Base-by-base conservation (phyloP, 2,329 filamentous ascomycete species). In the Neurospora sp. region DNA sequence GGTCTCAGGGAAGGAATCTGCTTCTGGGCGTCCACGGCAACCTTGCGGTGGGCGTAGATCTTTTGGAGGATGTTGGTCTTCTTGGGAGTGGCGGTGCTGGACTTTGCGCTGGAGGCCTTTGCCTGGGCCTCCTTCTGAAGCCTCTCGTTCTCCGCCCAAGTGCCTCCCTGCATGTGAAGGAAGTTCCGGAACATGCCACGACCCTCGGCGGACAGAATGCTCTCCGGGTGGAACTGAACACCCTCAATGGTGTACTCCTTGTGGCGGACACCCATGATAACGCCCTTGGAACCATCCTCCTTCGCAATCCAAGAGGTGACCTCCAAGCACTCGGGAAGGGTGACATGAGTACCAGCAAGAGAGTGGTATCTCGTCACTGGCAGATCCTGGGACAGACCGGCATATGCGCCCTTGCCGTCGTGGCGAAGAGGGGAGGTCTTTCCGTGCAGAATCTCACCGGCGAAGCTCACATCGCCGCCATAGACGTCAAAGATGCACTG, bases 181-280 rank as follows among this genome's bases (percentile, higher is more conserved):
- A 99, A 99, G 80, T 98, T 99, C 77, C 89, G 90, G 78, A 99
- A 88, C 92, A 99, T 97, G 41, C 87, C 82, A 41, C 94, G 89
- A 3, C 96, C 96, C 70, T 96, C 89, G 66, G 91, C 93, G 0
- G 95, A 97, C 68, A 99, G 83, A 70, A 99, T 99, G 79, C 95
- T 98, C 81, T 99, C 96, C 0, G 96, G 96, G 75, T 99, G 96
- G 76, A 98, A 99, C 78, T 99, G 96, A 17, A 99, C 96, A 52
- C 94, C 96, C 80, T 99, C 96, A n/a, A 98, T 86, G 1, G 92
- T 87, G 76, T 90, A 91, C 77, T 96, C 88, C 82, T 95, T 97
- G 83, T 99, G 96, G 66, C 96, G 90, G 66, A 99, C 92, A 66
- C 96, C 96, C 91, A 98, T 97, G 75, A 99, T 99, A 71, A 98